Evolutionary conservation across 1,139 yeast genomes (phyloP).

Genomic region (Scheffersomyces cryptocercus): DNA sequence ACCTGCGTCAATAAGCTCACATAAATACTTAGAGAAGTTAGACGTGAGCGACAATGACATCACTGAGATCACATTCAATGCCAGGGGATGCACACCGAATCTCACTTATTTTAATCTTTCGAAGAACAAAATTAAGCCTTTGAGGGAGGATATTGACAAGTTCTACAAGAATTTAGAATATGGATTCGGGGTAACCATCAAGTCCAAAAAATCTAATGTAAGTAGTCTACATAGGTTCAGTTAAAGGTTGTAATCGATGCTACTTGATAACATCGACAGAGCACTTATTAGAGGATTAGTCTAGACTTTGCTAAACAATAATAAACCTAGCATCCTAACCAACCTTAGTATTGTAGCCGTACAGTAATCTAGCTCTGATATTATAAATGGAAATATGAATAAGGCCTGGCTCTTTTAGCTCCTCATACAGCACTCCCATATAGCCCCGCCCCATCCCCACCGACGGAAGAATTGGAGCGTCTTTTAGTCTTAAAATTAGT

Average conservation of each 20-base stretch:
- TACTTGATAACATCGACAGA: no score
- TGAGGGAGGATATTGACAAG: slow-evolving; percentile 12
- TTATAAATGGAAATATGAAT: no score
- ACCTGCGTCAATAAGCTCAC: slow-evolving; percentile 2
- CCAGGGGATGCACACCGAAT: slow-evolving; percentile 4
- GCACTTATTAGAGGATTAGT: no score
- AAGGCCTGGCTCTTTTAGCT: no score
- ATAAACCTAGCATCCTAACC: no score
- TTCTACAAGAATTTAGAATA: slow-evolving; percentile 27
- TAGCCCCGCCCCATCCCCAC: no score
- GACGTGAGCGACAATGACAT: slow-evolving; percentile 24
- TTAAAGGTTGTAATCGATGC: not conserved
- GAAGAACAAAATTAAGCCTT: slow-evolving; percentile 18
- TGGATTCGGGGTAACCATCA: slow-evolving; percentile 22
- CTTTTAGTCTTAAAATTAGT: no score
- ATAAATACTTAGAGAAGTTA: slow-evolving; percentile 3
- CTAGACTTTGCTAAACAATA: no score
- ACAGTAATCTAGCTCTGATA: no score
- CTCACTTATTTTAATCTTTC: slow-evolving; percentile 20
- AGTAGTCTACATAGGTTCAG: slow-evolving; percentile 26
- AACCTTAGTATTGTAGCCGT: no score
- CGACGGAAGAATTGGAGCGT: no score
- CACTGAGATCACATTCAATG: slow-evolving; percentile 4
- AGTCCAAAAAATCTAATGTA: slow-evolving; percentile 24
- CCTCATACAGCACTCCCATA: no score